Percentiles rank a stretch among this genome's conserved stretches.
Conservation (phyloP, 2,329 filamentous ascomycete genomes). For the Colletotrichum horii region DNA sequence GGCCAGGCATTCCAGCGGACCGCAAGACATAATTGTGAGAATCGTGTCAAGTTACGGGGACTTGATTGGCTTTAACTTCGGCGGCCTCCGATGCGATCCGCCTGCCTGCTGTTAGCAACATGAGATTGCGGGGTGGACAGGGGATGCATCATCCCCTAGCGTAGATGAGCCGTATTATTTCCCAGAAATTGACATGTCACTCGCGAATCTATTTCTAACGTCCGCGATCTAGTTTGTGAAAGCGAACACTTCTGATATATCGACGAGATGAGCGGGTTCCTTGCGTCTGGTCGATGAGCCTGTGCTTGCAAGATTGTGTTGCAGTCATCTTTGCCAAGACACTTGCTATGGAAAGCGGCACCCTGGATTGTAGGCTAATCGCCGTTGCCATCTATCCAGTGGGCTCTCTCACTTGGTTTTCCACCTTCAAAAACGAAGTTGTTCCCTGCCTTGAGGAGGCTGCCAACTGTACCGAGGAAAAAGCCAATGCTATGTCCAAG, state of each 20-base stretch:
- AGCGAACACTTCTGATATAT: not conserved
- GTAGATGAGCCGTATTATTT: not conserved
- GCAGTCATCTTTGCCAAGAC: too few relatives aligned
- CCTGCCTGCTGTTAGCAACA: not conserved
- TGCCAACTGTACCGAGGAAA: not conserved
- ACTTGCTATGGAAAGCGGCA: too few relatives aligned
- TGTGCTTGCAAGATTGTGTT: too few relatives aligned
- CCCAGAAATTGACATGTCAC: not conserved
- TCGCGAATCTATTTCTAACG: not conserved
- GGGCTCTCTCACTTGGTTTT: not conserved
- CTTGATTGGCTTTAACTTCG: not conserved
- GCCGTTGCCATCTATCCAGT: too few relatives aligned
- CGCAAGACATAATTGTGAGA: not conserved
- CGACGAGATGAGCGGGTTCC: too few relatives aligned
- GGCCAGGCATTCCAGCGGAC: not conserved
- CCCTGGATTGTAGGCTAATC: too few relatives aligned
- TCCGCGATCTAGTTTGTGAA: not conserved
- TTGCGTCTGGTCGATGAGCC: too few relatives aligned
- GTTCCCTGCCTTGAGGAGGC: not conserved
- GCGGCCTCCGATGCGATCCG: not conserved
- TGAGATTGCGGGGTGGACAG: not conserved
- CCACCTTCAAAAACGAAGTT: not conserved
- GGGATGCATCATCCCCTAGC: not conserved
- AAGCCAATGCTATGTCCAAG: not conserved
- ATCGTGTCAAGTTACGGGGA: not conserved